phyloP scores from a whole-genome alignment of 352 stramenopile species.

The Thraustochytrium striatum region DNA sequence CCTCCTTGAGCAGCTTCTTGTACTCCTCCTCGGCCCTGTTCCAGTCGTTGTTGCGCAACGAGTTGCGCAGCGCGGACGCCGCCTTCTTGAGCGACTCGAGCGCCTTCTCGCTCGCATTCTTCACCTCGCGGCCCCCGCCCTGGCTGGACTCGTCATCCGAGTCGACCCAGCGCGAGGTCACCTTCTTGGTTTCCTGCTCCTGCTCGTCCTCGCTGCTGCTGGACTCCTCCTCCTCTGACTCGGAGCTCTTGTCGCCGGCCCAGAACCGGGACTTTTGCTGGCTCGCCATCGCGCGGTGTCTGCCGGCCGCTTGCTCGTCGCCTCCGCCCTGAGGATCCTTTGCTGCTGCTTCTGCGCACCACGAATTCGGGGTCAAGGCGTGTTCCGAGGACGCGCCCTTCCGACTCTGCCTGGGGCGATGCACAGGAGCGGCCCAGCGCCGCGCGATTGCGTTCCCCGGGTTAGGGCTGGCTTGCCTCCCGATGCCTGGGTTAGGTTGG shows the following conservation, averaged over 20 bases:
- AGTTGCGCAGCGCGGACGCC: not conserved
- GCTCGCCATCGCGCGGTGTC: no score
- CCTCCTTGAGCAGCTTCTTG: slow-evolving; percentile 38
- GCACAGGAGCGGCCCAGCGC: no score
- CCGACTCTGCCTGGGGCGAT: no score
- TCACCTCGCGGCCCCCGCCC: slow-evolving; percentile 34
- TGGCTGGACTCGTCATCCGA: slow-evolving; percentile 1
- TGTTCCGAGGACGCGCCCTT: no score
- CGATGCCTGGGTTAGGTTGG: no score
- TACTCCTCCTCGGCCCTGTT: slow-evolving; percentile 16
- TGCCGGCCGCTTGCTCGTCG: no score
- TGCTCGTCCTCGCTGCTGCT: not conserved
- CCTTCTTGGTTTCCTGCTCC: not conserved
- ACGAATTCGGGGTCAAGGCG: no score
- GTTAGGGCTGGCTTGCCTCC: no score
- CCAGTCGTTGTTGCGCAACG: slow-evolving; percentile 38
- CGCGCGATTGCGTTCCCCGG: no score
- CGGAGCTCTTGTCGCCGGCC: slow-evolving; percentile 4
- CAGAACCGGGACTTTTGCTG: slow-evolving; percentile 48
- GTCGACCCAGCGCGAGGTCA: slow-evolving; percentile 17
- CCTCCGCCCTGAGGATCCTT: no score
- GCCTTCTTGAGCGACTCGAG: slow-evolving; percentile 18
- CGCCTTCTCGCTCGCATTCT: slow-evolving; percentile 28
- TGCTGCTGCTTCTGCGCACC: no score
- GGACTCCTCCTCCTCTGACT: slow-evolving; percentile 15